phyloP scores from a whole-genome alignment of 352 stramenopile genomes.

The Pythium apleroticum region DNA sequence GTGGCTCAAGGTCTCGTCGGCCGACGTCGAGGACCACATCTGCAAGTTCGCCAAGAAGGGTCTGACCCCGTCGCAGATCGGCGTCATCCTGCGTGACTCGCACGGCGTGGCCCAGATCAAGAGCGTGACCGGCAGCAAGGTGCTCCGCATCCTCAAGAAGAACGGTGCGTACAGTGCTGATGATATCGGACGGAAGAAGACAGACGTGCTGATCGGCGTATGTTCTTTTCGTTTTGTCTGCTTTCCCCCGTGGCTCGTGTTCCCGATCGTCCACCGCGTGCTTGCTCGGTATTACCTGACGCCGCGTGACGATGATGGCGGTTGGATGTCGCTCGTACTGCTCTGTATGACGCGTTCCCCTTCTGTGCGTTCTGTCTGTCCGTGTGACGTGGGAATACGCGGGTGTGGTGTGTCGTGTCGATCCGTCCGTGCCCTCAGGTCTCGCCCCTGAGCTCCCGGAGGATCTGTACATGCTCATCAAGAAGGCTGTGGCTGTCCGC shows the following conservation, averaged over 20 bases:
- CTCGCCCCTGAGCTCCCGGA: slow-evolving; percentile 99
- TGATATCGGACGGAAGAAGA: too few species aligned
- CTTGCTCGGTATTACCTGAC: slow-evolving; percentile 84
- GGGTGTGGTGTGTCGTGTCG: slow-evolving; percentile 38
- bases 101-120: slow-evolving; percentile 99
- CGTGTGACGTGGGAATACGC: slow-evolving; percentile 85
- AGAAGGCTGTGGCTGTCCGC: slow-evolving; percentile 99
- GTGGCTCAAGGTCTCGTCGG: slow-evolving; percentile 97
- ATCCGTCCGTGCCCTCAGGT: slow-evolving; percentile 41
- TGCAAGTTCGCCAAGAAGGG: slow-evolving; percentile 99
- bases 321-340: slow-evolving; percentile 20
- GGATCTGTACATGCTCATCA: slow-evolving; percentile 99
- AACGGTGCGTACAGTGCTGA: slow-evolving; percentile 81
- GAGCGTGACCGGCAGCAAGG: slow-evolving; percentile 98
- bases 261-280: slow-evolving; percentile 3
- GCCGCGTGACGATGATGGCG: slow-evolving; percentile 50
- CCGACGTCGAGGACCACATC: slow-evolving; percentile 98
- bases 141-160: slow-evolving; percentile 99
- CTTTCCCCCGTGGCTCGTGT: slow-evolving; percentile 12
- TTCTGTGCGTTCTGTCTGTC: slow-evolving; percentile 43
- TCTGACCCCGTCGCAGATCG: slow-evolving; percentile 96
- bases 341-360: slow-evolving; percentile 12
- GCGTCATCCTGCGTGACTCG: slow-evolving; percentile 99
- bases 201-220: slow-evolving; percentile 28
- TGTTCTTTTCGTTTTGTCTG: slow-evolving; percentile 29